Evolutionary conservation across 2,329 filamentous ascomycete genomes (phyloP), one percentile per base, ranked within the genome.

Genomic region (Alternaria gansuensis): DNA sequence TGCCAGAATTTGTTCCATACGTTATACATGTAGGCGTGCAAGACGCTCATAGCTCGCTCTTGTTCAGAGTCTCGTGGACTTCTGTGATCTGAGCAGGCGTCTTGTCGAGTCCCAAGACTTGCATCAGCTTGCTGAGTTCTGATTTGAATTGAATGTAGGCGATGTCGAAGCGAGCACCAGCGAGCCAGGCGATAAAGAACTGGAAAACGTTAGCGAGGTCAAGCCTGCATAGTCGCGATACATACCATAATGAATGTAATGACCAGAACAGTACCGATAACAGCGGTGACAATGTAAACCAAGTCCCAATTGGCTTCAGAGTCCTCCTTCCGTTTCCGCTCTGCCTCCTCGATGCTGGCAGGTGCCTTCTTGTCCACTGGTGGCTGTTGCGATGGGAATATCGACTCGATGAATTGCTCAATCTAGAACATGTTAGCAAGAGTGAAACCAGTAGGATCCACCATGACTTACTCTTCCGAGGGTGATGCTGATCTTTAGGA

Each of bases 381-480:
- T 43, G 90, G 85, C 63, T 91, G 88, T 78, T 97, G 92, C 8
- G 87, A 85, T 3, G 95, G 95, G 86, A 93, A 98, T 68, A 98
- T 88, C 5, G 88, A 89, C 79, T 98, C 94, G 75, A 98, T 96
- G 76, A 96, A 97, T 82, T 95, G 91, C 77, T 98, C 93, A 65
- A 97, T 91, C 90, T 95, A 70, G n/a, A 31, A 23, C 11, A 54
- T 39, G 41, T 65, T 31, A 64, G 49, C 33, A 49, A 59, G 34
- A 24, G 41, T 46, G 28, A 21, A 14, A 14, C 53, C 34, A 43
- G 29, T n/a, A 17, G 26, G 50, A 41, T 21, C 24, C 17, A 17
- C 5, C 3, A 7, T 59, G 36, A 62, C 81, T 70, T 77, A 94
- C 91, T 85, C 92, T 93, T 73, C 87, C 94, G 75, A 94, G 96